phyloP scores from a whole-genome alignment of 2,329 filamentous ascomycete genomes.

The Blastomyces emzantsi region DNA sequence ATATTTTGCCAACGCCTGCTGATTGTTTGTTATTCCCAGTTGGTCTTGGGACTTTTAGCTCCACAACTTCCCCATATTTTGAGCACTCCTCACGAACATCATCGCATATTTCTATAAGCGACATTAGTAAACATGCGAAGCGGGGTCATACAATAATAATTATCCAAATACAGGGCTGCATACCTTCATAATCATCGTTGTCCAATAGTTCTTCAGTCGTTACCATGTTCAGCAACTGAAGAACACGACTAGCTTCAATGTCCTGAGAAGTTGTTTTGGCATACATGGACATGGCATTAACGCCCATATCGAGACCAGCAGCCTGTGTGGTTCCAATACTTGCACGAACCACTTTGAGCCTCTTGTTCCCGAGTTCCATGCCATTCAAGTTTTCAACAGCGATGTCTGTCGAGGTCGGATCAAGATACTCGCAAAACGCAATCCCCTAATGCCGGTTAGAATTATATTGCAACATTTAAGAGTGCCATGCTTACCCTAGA shows the following conservation, averaged over 20 bases:
- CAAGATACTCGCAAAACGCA: constrained; percentile 90
- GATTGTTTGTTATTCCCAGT: constrained; percentile 73
- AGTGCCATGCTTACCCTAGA: constrained; percentile 59
- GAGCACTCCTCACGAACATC: constrained; percentile 87
- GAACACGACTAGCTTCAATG: constrained; percentile 68
- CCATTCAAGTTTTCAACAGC: constrained; percentile 86
- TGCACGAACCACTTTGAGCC: constrained; percentile 76
- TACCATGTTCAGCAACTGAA: constrained; percentile 97
- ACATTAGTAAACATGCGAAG: not conserved
- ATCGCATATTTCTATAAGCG: constrained; percentile 74
- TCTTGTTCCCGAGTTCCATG: constrained; percentile 83
- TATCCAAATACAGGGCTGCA: constrained; percentile 18
- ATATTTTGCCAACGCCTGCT: constrained; percentile 93
- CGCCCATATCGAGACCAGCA: constrained; percentile 83
- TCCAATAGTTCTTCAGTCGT: constrained; percentile 92
- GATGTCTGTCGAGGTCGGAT: constrained; percentile 64
- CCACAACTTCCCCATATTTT: constrained; percentile 77
- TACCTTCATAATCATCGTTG: constrained; percentile 90
- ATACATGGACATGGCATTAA: constrained; percentile 96
- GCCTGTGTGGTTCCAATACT: constrained; percentile 93
- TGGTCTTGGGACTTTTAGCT: constrained; percentile 89
- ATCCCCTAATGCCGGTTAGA: constrained; percentile 56
- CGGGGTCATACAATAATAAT: not conserved
- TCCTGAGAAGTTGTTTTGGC: constrained; percentile 77
- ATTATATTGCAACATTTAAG: not conserved